Conservation (phyloP, 108 stramenopile genomes). For the Cylindrotheca closterium region DNA sequence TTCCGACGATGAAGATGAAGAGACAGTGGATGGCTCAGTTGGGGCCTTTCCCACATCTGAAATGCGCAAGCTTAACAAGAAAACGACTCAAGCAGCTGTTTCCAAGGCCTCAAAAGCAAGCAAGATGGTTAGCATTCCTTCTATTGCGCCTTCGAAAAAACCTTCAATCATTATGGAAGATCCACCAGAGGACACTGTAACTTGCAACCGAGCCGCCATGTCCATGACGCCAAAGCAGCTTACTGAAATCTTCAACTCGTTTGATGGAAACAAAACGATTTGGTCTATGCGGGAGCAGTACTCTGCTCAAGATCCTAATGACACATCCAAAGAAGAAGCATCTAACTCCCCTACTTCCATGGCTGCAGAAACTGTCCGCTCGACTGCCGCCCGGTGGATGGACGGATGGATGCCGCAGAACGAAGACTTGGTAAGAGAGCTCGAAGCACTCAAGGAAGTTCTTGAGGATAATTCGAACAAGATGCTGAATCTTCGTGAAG, state of each 20-base stretch:
- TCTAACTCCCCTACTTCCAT: neutral
- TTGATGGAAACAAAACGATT: conserved; percentile 9
- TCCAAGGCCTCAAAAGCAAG: neutral
- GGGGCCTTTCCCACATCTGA: neutral
- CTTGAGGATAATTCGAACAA: conserved; percentile 23
- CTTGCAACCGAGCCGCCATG: conserved; percentile 20
- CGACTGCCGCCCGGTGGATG: neutral
- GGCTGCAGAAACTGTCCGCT: neutral
- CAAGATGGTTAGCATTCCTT: too few relatives aligned
- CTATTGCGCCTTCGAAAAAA: neutral
- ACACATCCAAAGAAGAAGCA: conserved; percentile 3
- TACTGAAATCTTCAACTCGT: conserved; percentile 26
- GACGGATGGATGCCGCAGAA: neutral
- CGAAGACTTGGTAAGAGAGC: conserved; percentile 17
- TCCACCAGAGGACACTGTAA: conserved; percentile 17
- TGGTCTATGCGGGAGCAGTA: conserved; percentile 1
- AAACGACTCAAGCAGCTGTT: neutral
- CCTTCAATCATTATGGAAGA: conserved; percentile 14
- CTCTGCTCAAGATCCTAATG: neutral
- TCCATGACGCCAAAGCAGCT: conserved; percentile 19
- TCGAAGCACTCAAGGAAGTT: conserved; percentile 19
- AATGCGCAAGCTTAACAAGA: neutral
- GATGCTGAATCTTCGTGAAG: conserved; percentile 20
- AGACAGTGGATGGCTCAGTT: neutral
- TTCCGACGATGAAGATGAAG: neutral